Evolutionary conservation across 306 rosid genomes (phyloP).

Genomic region (Malus asiatica): DNA sequence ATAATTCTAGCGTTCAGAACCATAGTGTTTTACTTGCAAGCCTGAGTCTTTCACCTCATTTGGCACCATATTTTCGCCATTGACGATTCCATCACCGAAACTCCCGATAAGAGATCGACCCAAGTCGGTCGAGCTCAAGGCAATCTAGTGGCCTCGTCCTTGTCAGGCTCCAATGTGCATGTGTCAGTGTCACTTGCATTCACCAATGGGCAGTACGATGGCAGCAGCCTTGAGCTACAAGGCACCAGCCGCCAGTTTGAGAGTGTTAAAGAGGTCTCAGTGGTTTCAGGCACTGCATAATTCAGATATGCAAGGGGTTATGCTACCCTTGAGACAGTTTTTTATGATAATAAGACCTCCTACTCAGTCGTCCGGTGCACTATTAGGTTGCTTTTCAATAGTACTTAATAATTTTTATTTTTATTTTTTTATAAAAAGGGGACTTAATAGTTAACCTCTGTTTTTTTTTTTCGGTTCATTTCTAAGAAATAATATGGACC

Average conservation of each 20-base stretch:
- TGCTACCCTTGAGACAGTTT: background rate
- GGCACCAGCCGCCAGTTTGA: background rate
- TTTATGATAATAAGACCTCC: background rate
- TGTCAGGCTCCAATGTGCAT: background rate
- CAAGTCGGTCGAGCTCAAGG: constrained; percentile 15
- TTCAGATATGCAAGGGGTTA: background rate
- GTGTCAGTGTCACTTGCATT: background rate
- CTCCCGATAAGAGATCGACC: background rate
- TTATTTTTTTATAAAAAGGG: no score
- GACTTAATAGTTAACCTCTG: no score
- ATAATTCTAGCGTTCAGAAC: no score
- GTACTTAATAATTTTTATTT: no score
- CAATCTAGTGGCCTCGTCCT: background rate
- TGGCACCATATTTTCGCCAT: constrained; percentile 5
- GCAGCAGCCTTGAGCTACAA: background rate
- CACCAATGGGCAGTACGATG: background rate
- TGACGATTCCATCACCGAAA: constrained; percentile 4
- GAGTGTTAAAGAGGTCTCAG: background rate
- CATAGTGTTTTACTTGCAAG: background rate
- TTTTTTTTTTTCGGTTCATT: no score
- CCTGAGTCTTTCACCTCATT: background rate
- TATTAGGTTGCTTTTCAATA: no score
- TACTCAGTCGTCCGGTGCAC: background rate
- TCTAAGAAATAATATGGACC: no score
- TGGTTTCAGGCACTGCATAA: background rate